These are phyloP conservation scores for Forsythia viridissima DNA, from an alignment of 257 asterid genomes.

Conservation along the genomic window DNA sequence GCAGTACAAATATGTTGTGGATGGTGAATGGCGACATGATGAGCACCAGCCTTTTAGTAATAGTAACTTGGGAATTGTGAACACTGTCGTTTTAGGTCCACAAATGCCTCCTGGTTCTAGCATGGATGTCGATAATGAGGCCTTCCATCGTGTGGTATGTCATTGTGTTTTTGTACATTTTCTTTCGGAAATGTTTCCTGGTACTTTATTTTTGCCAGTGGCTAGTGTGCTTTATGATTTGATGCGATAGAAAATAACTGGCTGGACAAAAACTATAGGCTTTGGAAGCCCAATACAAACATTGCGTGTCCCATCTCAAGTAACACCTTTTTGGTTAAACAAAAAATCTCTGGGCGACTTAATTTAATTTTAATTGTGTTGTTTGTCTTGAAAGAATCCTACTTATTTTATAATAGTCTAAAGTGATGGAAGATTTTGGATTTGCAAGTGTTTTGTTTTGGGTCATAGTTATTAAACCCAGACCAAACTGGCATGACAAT, in stretches of 20 bases:
- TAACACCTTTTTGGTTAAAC: background rate
- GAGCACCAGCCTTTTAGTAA: slow-evolving; percentile 43
- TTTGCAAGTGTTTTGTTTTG: background rate
- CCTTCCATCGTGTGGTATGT: slow-evolving; percentile 79
- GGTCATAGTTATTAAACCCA: background rate
- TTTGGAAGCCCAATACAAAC: background rate
- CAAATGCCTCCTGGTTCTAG: slow-evolving; percentile 53
- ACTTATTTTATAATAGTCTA: background rate
- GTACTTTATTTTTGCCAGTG: background rate
- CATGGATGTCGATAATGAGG: slow-evolving; percentile 91
- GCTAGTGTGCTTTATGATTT: background rate
- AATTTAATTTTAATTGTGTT: background rate
- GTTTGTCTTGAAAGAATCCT: background rate
- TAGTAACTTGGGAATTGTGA: slow-evolving; percentile 40
- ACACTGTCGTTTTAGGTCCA: slow-evolving; percentile 38
- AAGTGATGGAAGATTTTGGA: background rate
- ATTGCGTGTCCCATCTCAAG: background rate
- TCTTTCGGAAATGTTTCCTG: background rate
- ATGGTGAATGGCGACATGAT: slow-evolving; percentile 56
- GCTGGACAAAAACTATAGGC: slow-evolving; percentile 9
- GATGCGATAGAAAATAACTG: background rate
- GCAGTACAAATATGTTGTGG: slow-evolving; percentile 58
- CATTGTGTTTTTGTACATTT: slow-evolving; percentile 2
- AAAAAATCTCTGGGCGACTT: background rate
- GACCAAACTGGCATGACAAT: background rate